Base-by-base conservation (phyloP, 441 rosid genomes). In the Erodium moschatum region DNA sequence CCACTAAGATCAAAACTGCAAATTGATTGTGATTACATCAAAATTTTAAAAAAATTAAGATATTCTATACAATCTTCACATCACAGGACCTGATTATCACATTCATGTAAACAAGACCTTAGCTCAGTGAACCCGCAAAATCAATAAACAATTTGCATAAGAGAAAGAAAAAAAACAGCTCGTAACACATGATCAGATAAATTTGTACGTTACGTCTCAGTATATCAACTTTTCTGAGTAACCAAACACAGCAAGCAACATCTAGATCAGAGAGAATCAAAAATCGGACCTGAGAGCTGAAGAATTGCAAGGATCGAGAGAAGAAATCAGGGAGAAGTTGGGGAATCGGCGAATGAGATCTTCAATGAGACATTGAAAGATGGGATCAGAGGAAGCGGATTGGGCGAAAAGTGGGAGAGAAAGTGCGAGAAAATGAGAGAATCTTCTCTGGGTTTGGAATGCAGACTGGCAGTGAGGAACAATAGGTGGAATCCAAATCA, bases 401-500 rank as follows among this genome's bases (percentile, higher is more conserved):
- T 24, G 27, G 38, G 6, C 3, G 1, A 33, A 5, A 5, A 3
- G 4, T 33, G 4, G 38, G 38, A 33, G 38, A 33, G 38, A 33
- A 33, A 33, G 0, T 33, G 38, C 6, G 38, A 33, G 38, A 33
- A 50, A 20, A 15, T n/a, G 19, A 50, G 58, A 50, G 58, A 50
- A n/a, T 50, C 58, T 50, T 50, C 5, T 15, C 15, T 15, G 0
- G 19, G 4, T 6, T 4, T 50, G 58, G 7, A n/a, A 50, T 50
- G 58, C 38, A 33, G 38, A 33, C 38, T 33, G 38, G 38, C 38
- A 33, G 58, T n/a, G 19, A n/a, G 58, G 18, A 50, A n/a, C 58
- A 50, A 33, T 33, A 33, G 38, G 58, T 50, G 58, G 58, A 50
- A 50, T 50, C 58, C 7, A 50, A 15, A 50, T 50, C 58, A 50